phyloP scores from a whole-genome alignment of 768 basidiomycete species.

The Suillus ampliporus region DNA sequence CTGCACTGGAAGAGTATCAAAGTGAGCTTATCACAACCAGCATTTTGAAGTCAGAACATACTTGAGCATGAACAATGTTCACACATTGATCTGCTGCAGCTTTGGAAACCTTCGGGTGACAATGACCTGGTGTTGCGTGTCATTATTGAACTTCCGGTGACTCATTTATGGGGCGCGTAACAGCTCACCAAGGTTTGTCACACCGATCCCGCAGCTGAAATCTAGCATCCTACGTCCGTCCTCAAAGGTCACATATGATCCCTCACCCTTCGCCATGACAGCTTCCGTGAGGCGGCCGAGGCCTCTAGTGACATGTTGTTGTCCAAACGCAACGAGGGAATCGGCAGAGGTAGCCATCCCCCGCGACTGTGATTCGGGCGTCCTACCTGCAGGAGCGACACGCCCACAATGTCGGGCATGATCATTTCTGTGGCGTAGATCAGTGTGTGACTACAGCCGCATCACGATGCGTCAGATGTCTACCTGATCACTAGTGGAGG shows the following conservation, averaged over 20 bases:
- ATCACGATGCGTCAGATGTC: not conserved
- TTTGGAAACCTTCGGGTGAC: slow-evolving; percentile 83
- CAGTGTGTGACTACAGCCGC: not conserved
- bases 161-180: not conserved
- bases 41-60: slow-evolving; percentile 32
- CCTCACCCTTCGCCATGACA: slow-evolving; percentile 69
- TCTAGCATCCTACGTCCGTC: slow-evolving; percentile 81
- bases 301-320: slow-evolving; percentile 52
- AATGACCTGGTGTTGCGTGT: slow-evolving; percentile 66
- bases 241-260: slow-evolving; percentile 73
- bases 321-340: slow-evolving; percentile 41
- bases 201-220: slow-evolving; percentile 89
- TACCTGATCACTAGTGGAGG: not conserved
- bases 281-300: slow-evolving; percentile 51
- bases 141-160: not conserved
- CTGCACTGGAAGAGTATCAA: slow-evolving; percentile 66
- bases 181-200: slow-evolving; percentile 75
- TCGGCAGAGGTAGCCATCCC: slow-evolving; percentile 29
- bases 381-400: not conserved
- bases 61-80: slow-evolving; percentile 80
- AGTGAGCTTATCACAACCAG: not conserved
- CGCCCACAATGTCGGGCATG: not conserved
- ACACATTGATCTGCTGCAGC: slow-evolving; percentile 91
- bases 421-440: not conserved
- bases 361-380: slow-evolving; percentile 12